A percentile compares a stretch with the other conserved stretches of the same genome.
Evolutionary conservation across 1,139 yeast genomes (phyloP).

Genomic region (Blastobotrys ciferrii): DNA sequence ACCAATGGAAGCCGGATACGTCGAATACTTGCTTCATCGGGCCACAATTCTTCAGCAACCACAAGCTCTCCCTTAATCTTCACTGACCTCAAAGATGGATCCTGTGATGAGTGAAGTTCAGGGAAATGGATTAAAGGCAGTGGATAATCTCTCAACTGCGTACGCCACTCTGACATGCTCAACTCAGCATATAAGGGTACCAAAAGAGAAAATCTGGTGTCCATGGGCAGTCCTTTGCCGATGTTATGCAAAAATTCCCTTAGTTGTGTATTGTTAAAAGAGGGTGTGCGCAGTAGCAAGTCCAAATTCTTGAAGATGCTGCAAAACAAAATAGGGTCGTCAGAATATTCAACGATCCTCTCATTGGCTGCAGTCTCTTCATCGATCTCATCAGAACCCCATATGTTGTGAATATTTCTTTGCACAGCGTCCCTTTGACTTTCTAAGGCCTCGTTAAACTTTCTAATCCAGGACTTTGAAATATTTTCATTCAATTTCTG

Average conservation of each 20-base stretch:
- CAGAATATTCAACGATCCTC: slow-evolving; percentile 55
- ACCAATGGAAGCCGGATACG: slow-evolving; percentile 63
- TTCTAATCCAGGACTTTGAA: slow-evolving; percentile 69
- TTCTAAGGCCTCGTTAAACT: slow-evolving; percentile 29
- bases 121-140: slow-evolving; percentile 51
- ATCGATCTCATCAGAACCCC: slow-evolving; percentile 46
- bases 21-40: slow-evolving; percentile 51
- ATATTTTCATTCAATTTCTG: slow-evolving; percentile 44
- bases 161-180: slow-evolving; percentile 49
- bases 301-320: slow-evolving; percentile 58
- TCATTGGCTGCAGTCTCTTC: slow-evolving; percentile 49
- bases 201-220: slow-evolving; percentile 63
- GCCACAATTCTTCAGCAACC: slow-evolving; percentile 52
- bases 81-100: slow-evolving; percentile 33
- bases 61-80: slow-evolving; percentile 51
- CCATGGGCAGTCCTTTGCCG: slow-evolving; percentile 81
- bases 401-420: slow-evolving; percentile 52
- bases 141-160: slow-evolving; percentile 68
- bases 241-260: slow-evolving; percentile 62
- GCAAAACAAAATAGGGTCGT: slow-evolving; percentile 63
- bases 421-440: slow-evolving; percentile 44
- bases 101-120: slow-evolving; percentile 38
- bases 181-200: slow-evolving; percentile 60
- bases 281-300: slow-evolving; percentile 53
- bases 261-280: slow-evolving; percentile 51